Percentiles rank a stretch among this genome's conserved stretches.
These are phyloP conservation scores for Heterobasidion annosum DNA, from an alignment of 1,284 basidiomycete species.

Conservation along the genomic window DNA sequence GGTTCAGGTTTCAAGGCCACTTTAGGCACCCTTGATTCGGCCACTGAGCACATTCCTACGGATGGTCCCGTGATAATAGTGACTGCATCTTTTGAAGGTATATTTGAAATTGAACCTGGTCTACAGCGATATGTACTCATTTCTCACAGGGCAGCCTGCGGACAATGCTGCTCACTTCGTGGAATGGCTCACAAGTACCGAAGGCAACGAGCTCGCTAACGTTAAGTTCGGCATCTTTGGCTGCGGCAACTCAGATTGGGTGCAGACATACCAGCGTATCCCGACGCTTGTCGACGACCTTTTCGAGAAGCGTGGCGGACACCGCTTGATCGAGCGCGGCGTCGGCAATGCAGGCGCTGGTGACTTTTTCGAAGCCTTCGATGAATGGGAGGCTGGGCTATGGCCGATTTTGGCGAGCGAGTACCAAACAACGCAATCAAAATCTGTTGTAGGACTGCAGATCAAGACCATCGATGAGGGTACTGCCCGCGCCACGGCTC, in stretches of 20 bases:
- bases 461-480: background rate
- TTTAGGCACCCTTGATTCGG: background rate
- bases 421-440: background rate
- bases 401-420: background rate
- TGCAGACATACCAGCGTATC: background rate
- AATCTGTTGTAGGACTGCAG: background rate
- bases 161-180: background rate
- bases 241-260: background rate
- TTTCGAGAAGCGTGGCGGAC: background rate
- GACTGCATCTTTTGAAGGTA: background rate
- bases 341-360: background rate
- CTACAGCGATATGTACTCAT: background rate
- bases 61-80: background rate
- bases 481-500: background rate
- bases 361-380: background rate
- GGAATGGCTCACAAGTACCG: background rate
- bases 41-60: background rate
- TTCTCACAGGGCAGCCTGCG: background rate
- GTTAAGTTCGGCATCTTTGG: background rate
- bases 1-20: background rate
- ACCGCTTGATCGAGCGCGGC: background rate
- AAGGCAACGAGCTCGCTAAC: background rate
- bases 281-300: background rate
- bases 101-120: background rate
- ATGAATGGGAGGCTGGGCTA: background rate